These are phyloP conservation scores for Tephrocybe sp. DNA, from an alignment of 768 basidiomycete species.

Conservation along the genomic window DNA sequence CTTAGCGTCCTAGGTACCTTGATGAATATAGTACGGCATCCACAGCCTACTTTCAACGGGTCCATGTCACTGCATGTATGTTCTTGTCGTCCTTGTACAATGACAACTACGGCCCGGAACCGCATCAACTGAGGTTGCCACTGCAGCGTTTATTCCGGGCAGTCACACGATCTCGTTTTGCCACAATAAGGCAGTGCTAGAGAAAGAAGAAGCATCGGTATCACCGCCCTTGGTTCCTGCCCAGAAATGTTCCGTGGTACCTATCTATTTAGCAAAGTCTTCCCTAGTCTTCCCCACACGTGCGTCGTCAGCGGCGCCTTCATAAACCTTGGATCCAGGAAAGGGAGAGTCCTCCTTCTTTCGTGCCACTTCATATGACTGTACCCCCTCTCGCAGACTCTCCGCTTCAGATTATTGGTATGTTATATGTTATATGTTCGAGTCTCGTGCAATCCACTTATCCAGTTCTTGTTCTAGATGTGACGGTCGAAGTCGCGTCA, in stretches of 20 bases:
- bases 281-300: not conserved
- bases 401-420: constrained; percentile 1
- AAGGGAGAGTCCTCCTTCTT: not conserved
- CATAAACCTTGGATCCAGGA: not conserved
- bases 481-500: constrained; percentile 3
- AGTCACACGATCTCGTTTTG: constrained; percentile 3
- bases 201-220: not conserved
- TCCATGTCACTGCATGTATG: too few relatives aligned
- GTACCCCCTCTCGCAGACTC: not conserved
- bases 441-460: too few relatives aligned
- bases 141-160: not conserved
- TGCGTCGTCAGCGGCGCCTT: not conserved
- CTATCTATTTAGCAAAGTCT: not conserved
- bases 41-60: too few relatives aligned
- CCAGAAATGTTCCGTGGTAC: not conserved
- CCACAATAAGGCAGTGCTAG: not conserved
- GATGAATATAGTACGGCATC: too few relatives aligned
- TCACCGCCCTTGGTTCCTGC: not conserved
- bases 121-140: too few relatives aligned
- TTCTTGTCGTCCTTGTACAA: too few relatives aligned
- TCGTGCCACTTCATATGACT: not conserved
- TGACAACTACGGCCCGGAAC: too few relatives aligned
- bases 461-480: not conserved
- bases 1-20: too few relatives aligned
- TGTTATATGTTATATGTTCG: not conserved